phyloP scores from a whole-genome alignment of 345 rosid species.

The Acer campestre region DNA sequence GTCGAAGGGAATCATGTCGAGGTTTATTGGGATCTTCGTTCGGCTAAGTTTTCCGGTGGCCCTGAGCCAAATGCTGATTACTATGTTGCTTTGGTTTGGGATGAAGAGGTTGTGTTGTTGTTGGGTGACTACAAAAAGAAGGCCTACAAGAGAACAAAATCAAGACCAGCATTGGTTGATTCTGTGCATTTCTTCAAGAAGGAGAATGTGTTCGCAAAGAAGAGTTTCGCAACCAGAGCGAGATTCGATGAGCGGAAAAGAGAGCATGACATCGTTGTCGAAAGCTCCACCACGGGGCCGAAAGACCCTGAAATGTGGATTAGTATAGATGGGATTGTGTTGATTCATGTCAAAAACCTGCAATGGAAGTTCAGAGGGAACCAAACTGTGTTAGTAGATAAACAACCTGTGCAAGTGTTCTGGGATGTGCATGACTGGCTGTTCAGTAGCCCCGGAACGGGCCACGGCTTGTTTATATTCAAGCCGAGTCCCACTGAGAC shows the following conservation, averaged over 20 bases:
- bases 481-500: constrained; percentile 64
- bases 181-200: constrained; percentile 64
- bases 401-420: constrained; percentile 70
- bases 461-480: constrained; percentile 82
- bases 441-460: constrained; percentile 59
- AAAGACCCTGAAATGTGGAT: constrained; percentile 95
- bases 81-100: constrained; percentile 78
- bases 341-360: constrained; percentile 76
- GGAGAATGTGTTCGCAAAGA: constrained; percentile 83
- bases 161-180: constrained; percentile 75
- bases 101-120: constrained; percentile 81
- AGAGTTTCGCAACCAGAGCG: constrained; percentile 70
- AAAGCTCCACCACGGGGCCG: constrained; percentile 58
- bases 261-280: constrained; percentile 84
- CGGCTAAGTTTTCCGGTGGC: constrained; percentile 70
- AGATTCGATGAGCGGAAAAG: constrained; percentile 64
- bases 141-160: constrained; percentile 80
- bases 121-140: constrained; percentile 85
- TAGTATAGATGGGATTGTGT: constrained; percentile 76
- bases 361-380: constrained; percentile 98
- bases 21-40: constrained; percentile 81
- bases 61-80: constrained; percentile 81
- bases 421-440: constrained; percentile 99
- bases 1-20: constrained; percentile 71
- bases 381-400: constrained; percentile 74